Evolutionary conservation across 495 filamentous ascomycete species (phyloP), one percentile per base, ranked within the genome.

Genomic region (Diplogelasinospora grovesii): DNA sequence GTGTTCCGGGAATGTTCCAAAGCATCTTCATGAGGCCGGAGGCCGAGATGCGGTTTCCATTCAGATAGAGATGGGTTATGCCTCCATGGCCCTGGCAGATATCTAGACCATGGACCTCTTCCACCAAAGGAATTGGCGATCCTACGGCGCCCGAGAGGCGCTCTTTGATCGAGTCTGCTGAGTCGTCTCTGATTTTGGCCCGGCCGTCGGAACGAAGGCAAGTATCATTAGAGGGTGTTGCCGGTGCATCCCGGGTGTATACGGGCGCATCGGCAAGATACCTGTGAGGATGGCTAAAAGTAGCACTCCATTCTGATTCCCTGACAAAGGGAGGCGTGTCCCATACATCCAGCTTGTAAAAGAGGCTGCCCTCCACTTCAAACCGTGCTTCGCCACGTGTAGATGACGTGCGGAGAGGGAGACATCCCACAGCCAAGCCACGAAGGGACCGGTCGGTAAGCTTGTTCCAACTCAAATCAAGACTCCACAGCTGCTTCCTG

Each of bases 381-480:
- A 56, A 60, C 18, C 57, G 54, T 1, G 46, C 49, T 23, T 45
- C 20, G 11, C 29, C 24, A 8, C 40, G 32, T 2, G 25, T 54
- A 46, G 1, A 35, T 50, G n/a, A 33, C 35, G 3, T 39, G 20
- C 1, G 58, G 54, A 26, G 62, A 58, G 26, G 50, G 50, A 13
- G 42, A 23, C n/a, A n/a, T n/a, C n/a, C n/a, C n/a, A 43, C 24
- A 4, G 46, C 35, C 15, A 68, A 28, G 5, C 20, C 7, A 11
- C 60, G 37, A n/a, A 69, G 34, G 9, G 56, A 30, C 7, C 21
- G 39, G 44, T 69, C 62, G 0, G 61, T 55, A 8, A 71, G 41
- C 5, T 48, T 57, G 38, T 71, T 73, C n/a, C 57, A 20, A 43
- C 57, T 68, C 1, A 73, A 41, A 25, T 73, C 67, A 8, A 73